Evolutionary conservation across 2,329 filamentous ascomycete genomes (phyloP), one percentile per base, ranked within the genome.

Genomic region (Aspergillus unguis): DNA sequence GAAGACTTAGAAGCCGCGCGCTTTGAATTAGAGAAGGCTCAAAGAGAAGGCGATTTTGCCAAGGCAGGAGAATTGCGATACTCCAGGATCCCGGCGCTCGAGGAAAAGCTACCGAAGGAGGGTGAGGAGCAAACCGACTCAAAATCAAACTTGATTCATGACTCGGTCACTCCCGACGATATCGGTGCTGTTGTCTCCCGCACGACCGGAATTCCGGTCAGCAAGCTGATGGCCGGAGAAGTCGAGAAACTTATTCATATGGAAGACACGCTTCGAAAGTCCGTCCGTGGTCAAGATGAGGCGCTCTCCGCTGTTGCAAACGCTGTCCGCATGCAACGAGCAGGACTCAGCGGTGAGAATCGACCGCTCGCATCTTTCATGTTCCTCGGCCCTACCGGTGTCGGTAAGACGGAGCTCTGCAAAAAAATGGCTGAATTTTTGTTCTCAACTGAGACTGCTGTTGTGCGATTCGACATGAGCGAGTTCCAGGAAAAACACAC

Each of bases 401-500:
- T 96, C 17, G 94, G 94, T 52, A 99, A 97, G 77, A 99, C 94
- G 3, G 92, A 97, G 68, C 83, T 97, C 1, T 96, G 92, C 80
- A 97, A 97, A 79, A 92, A 95, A 69, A 86, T 99, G 62, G 94
- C 94, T 1, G 83, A 82, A 53, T 97, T 96, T 75, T 78, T 99
- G 35, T 99, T 97, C 74, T 94, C 88, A 0, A 96, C 90, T 1
- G 90, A 96, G 63, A 85, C 85, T 28, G 92, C 94, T 2, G 90
- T 99, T 27, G 84, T 96, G 32, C 83, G 94, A 32, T 97, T 97
- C 71, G 94, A 97, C 71, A 97, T 97, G 94, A 90, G 85, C 63
- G 94, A 99, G 67, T 97, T 96, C 70, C 91, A 95, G 67, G 94
- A 97, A 69, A 96, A 95, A 71, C 92, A 97, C 68, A 97, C 94